Evolutionary conservation across 306 rosid species (phyloP).

Genomic region (Vigna nakashimae): DNA sequence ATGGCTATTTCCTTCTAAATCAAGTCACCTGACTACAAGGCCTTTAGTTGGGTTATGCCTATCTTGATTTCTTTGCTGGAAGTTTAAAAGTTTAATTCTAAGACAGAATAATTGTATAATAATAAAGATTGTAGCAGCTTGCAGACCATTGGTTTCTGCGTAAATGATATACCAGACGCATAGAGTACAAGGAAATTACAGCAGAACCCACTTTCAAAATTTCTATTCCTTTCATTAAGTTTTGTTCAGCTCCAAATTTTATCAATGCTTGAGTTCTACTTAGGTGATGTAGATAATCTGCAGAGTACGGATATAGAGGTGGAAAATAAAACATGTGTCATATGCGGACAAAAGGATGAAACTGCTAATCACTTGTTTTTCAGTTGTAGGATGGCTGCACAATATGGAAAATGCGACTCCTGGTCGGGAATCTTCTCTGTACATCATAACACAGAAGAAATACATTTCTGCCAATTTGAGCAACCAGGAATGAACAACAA

Average conservation of each 20-base stretch:
- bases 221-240: slow-evolving; percentile 9
- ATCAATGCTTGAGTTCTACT: not conserved
- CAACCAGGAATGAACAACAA: no score
- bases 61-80: not conserved
- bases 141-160: not conserved
- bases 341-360: no score
- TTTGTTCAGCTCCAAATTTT: slow-evolving; percentile 24
- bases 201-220: slow-evolving; percentile 2
- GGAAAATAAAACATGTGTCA: no score
- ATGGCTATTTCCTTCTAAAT: not conserved
- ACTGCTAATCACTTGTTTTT: no score
- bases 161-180: not conserved
- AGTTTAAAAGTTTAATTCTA: not conserved
- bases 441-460: no score
- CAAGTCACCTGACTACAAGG: not conserved
- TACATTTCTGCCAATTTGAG: no score
- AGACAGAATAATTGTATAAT: not conserved
- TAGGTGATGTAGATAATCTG: not conserved
- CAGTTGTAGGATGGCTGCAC: no score
- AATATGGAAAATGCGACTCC: no score
- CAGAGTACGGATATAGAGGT: no score
- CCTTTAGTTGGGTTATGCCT: slow-evolving; percentile 1
- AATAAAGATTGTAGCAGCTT: slow-evolving; percentile 1
- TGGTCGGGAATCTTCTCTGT: no score
- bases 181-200: slow-evolving; percentile 11